A percentile compares a stretch with the other conserved stretches of the same genome.
These are phyloP conservation scores for Chlamydomonas sp. DNA, from an alignment of 139 green algal species.

Conservation along the genomic window DNA sequence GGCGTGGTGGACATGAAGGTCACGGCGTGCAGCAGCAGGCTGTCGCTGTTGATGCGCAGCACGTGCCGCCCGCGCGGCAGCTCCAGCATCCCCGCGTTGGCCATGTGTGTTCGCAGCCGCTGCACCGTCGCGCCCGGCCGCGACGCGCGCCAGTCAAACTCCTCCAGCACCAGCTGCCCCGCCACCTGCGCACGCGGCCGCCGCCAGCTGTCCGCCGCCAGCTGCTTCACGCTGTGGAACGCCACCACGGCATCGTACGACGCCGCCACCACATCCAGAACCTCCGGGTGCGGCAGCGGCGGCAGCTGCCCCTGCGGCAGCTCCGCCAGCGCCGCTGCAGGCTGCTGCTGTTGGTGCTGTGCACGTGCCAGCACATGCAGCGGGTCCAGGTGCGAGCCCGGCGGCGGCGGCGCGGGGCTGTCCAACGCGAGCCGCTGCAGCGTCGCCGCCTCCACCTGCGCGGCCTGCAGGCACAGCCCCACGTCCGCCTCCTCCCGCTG, in stretches of 20 bases:
- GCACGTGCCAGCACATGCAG: too few species aligned
- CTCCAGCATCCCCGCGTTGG: constrained; percentile 47
- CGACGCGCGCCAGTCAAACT: constrained; percentile 43
- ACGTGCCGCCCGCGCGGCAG: constrained; percentile 70
- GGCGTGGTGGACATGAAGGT: constrained; percentile 42
- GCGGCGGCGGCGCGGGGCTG: not conserved
- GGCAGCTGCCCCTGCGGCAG: not conserved
- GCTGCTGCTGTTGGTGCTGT: too few species aligned
- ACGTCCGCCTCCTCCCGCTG: constrained; percentile 44
- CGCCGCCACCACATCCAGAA: constrained; percentile 1
- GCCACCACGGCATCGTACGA: constrained; percentile 23
- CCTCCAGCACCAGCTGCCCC: constrained; percentile 54
- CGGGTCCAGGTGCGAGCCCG: not conserved
- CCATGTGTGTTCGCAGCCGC: constrained; percentile 52
- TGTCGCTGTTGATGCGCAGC: constrained; percentile 52
- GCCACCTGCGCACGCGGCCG: constrained; percentile 28
- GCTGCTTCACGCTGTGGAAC: constrained; percentile 43
- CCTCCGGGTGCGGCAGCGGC: not conserved
- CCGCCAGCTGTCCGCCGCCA: constrained; percentile 36
- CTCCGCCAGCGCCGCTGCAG: too few species aligned
- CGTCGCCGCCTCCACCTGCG: constrained; percentile 8
- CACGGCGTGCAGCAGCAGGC: constrained; percentile 52
- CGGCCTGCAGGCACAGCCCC: constrained; percentile 22
- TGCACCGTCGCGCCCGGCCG: constrained; percentile 43
- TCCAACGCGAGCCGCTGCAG: not conserved